Evolutionary conservation across 441 rosid genomes (phyloP).

Genomic region (Jatropha multifida): DNA sequence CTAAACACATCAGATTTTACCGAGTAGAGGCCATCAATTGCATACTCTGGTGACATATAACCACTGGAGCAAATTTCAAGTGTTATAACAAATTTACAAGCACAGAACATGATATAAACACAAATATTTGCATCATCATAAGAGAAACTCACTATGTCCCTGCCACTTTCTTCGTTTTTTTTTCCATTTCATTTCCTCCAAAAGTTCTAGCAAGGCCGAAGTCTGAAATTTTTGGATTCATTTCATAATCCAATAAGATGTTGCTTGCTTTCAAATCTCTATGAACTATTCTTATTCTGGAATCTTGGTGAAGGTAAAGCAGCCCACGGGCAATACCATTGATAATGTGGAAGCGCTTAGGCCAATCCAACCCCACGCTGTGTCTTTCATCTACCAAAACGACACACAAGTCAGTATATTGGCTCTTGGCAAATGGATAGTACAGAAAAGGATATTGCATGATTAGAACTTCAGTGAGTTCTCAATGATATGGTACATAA

Average conservation of each 20-base stretch:
- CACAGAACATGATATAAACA: background rate
- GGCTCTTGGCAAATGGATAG: no score
- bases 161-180: slow-evolving; percentile 5
- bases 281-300: no score
- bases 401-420: background rate
- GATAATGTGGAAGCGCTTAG: no score
- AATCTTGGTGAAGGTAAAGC: no score
- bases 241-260: no score
- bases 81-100: background rate
- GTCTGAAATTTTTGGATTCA: no score
- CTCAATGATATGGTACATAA: no score
- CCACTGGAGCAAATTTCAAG: background rate
- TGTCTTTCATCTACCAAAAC: slow-evolving; percentile 15
- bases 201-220: no score
- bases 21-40: slow-evolving; percentile 15
- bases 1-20: slow-evolving; percentile 21
- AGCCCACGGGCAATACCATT: no score
- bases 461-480: background rate
- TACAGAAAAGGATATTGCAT: no score
- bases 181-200: background rate
- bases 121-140: background rate
- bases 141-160: slow-evolving; percentile 18
- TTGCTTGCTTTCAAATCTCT: no score
- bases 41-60: background rate
- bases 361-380: background rate